Conservation (phyloP, 2,329 filamentous ascomycete genomes). For the Exophiala lecanii-corni region DNA sequence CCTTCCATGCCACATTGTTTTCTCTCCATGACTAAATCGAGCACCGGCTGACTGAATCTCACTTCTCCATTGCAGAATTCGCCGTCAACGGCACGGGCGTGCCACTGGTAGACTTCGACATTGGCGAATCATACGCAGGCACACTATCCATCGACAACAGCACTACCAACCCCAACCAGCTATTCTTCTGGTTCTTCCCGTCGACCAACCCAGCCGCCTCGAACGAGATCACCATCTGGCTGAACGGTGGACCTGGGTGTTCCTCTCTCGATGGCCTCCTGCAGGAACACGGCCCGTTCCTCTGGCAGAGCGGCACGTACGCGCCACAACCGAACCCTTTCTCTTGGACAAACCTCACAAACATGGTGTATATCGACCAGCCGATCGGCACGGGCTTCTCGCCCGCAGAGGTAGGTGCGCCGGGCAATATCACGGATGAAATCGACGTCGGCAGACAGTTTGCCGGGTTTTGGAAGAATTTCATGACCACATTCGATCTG, state of each 20-base stretch:
- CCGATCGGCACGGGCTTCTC: constrained; percentile 58
- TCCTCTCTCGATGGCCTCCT: constrained; percentile 63
- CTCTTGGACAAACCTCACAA: constrained; percentile 29
- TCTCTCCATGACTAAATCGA: background rate
- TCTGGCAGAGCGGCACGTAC: constrained; percentile 66
- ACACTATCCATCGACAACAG: constrained; percentile 48
- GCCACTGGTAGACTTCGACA: constrained; percentile 65
- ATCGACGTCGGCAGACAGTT: constrained; percentile 45
- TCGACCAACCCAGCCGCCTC: constrained; percentile 43
- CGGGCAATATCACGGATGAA: constrained; percentile 44
- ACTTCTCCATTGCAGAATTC: constrained; percentile 46
- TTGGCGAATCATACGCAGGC: constrained; percentile 50
- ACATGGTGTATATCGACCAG: constrained; percentile 27
- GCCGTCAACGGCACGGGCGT: constrained; percentile 60
- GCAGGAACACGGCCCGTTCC: constrained; percentile 55
- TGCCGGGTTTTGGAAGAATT: constrained; percentile 51
- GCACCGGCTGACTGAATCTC: constrained; percentile 16
- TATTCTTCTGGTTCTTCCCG: constrained; percentile 50
- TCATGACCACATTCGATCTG: constrained; percentile 51
- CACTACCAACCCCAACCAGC: constrained; percentile 34
- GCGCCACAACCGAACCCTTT: constrained; percentile 47
- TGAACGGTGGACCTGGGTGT: constrained; percentile 53
- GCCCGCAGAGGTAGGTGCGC: constrained; percentile 30
- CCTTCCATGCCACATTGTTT: too few species aligned
- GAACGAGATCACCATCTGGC: constrained; percentile 50